Percentiles rank a stretch among this genome's conserved stretches.
Conservation (phyloP, 306 rosid genomes). For the Cucumis hystrix region DNA sequence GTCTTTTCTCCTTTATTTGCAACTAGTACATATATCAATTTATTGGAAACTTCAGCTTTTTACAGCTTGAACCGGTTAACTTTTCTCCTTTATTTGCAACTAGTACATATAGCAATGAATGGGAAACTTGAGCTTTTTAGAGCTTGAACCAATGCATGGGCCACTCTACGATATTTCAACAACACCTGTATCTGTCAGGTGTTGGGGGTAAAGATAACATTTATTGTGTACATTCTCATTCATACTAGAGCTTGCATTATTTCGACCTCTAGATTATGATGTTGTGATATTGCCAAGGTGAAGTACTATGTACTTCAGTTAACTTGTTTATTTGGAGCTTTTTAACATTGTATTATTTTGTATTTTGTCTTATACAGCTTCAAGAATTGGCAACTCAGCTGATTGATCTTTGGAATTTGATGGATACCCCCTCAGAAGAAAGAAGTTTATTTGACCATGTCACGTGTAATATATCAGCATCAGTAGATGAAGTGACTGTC, state of each 20-base stretch:
- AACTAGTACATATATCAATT: background rate
- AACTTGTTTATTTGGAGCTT: background rate
- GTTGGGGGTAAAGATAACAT: background rate
- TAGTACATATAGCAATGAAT: background rate
- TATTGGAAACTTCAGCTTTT: background rate
- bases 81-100: background rate
- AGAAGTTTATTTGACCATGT: slow-evolving; percentile 87
- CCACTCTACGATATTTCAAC: background rate
- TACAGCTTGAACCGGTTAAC: background rate
- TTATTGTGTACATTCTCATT: background rate
- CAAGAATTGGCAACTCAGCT: slow-evolving; percentile 89
- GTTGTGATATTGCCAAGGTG: background rate
- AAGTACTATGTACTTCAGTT: background rate
- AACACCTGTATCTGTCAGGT: background rate
- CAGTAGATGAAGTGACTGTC: slow-evolving; percentile 91
- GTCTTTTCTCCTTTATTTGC: background rate
- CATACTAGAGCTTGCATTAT: background rate
- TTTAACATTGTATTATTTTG: background rate
- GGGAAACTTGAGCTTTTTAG: background rate
- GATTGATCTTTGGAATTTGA: slow-evolving; percentile 89
- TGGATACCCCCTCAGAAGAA: slow-evolving; percentile 90
- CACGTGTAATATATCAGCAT: slow-evolving; percentile 88
- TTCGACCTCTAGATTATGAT: background rate
- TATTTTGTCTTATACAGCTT: slow-evolving; percentile 38
- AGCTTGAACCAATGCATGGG: background rate